Base-by-base conservation (phyloP, 73 alveolate genomes). In the Paramecium sonneborni region DNA sequence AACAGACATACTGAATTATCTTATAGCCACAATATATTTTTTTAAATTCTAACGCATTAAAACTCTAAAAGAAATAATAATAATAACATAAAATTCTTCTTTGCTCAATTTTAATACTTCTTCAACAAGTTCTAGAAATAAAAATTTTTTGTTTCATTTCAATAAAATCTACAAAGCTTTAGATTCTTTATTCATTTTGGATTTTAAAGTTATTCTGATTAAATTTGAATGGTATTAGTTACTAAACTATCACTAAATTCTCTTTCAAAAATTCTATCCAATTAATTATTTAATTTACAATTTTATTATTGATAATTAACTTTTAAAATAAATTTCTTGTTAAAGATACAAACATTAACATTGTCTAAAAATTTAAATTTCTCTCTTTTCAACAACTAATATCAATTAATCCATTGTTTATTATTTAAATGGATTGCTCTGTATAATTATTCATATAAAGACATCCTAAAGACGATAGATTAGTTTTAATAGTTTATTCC, bases 401-500 rank as follows among this genome's bases (percentile, higher is more conserved):
- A 85, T 85, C 38, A 85, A 32, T 57, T 85, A 56, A 11, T 85
- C 92, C 44, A 85, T 85, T 56, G 92, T 85, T 56, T 56, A 44
- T 39, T 85, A 85, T 85, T 85, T 85, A 57, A 41, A 85, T 6
- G 92, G 92, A 30, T 85, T 18, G 32, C 67, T 20, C 92, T 85
- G 57, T 85, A 85, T 14, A 85, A 85, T 72, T 56, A 56, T 85
- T 85, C 92, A 32, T 55, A 85, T 1, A 85, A 52, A 20, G 57
- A 55, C 92, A 85, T n/a, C 95, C 95, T n/a, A 92, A 57, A 85
- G 93, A 79, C 95, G 93, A 92, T 38, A 92, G 52, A 92, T 92
- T 93, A 30, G 93, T 84, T 32, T 79, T 84, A 56, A 79, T 68
- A 30, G 68, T 52, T 20, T 92, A 92, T 9, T 84, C 92, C 18